Base-by-base conservation (phyloP, 2,329 filamentous ascomycete genomes). In the Penicillium fuscoglaucum region DNA sequence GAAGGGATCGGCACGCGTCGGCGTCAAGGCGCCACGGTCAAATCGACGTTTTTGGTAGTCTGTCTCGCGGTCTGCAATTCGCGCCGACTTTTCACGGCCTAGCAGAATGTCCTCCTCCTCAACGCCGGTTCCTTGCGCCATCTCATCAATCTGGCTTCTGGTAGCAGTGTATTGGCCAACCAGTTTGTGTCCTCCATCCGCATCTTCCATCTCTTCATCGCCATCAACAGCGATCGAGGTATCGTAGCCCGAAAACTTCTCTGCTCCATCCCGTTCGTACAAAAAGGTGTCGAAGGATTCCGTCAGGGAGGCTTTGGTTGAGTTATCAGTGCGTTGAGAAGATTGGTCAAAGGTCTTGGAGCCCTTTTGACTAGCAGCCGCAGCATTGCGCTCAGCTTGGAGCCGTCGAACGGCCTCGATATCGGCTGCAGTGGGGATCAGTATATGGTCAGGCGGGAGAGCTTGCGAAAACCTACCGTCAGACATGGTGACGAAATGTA, bases 31-130 rank as follows among this genome's bases (percentile, higher is more conserved):
- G 52, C 86, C 87, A 61, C 95, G 91, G 73, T 96, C 88, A 75
- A 96, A 96, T 59, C 93, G 87, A 65, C 93, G 90, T 79, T 96
- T 96, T 78, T 99, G 96, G 74, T 99, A 99, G 72, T 98, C 93
- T 63, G 92, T 96, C 80, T 98, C 93, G 70, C 95, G 89, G 72
- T 96, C 93, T 61, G 88, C 83, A 71, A 99, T 98, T 68, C 93
- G 88, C 58, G 90, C 92, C 74, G 91, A 90, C 78, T 93, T 90
- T 80, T 98, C 95, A 66, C 88, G 86, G 45, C 89, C 90, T 51
- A 92, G 83, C 62, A 99, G 82, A 7, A 93, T 88, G 70, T 99
- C 96, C 59, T 93, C 91, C 77, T 97, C 93, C 73, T 96, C 93
- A 28, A 93, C 91, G 44, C 90, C 93, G 61, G 84, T 83, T 55